These are phyloP conservation scores for Beauveria varroae DNA, from an alignment of 2,329 filamentous ascomycete genomes.

Conservation along the genomic window DNA sequence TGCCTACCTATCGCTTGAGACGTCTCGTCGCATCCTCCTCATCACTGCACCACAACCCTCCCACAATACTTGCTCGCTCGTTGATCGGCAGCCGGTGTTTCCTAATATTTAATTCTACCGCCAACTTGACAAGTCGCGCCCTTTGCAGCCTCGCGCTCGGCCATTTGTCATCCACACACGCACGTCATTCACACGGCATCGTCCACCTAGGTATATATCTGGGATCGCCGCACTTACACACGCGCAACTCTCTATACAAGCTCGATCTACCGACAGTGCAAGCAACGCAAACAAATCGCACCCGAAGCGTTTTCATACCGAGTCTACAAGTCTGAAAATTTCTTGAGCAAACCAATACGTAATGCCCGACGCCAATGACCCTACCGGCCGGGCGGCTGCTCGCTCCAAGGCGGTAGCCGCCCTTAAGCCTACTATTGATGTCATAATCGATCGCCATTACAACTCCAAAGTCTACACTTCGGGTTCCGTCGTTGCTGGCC, in stretches of 20 bases:
- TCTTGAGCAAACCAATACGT: not conserved
- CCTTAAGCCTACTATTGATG: slow-evolving; percentile 27
- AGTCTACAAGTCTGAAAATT: no score
- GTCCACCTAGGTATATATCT: not conserved
- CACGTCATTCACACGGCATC: not conserved
- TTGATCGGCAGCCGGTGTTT: slow-evolving; percentile 2
- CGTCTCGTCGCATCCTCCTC: not conserved
- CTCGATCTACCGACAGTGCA: not conserved
- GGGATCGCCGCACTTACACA: not conserved
- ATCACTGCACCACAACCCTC: not conserved
- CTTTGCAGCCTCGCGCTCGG: not conserved
- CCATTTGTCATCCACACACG: slow-evolving; percentile 3
- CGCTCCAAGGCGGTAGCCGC: slow-evolving; percentile 11
- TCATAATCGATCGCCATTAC: slow-evolving; percentile 47
- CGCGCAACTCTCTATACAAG: not conserved
- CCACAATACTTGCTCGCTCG: not conserved
- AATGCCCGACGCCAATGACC: slow-evolving; percentile 7
- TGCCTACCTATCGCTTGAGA: not conserved
- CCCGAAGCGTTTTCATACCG: no score
- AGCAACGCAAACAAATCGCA: not conserved
- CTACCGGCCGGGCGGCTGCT: slow-evolving; percentile 12
- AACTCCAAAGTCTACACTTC: slow-evolving; percentile 49
- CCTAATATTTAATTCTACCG: slow-evolving; percentile 1
- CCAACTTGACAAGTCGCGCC: not conserved
- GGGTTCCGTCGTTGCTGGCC: slow-evolving; percentile 42